Conservation (phyloP, 2,329 filamentous ascomycete genomes). For the Venturia effusa region DNA sequence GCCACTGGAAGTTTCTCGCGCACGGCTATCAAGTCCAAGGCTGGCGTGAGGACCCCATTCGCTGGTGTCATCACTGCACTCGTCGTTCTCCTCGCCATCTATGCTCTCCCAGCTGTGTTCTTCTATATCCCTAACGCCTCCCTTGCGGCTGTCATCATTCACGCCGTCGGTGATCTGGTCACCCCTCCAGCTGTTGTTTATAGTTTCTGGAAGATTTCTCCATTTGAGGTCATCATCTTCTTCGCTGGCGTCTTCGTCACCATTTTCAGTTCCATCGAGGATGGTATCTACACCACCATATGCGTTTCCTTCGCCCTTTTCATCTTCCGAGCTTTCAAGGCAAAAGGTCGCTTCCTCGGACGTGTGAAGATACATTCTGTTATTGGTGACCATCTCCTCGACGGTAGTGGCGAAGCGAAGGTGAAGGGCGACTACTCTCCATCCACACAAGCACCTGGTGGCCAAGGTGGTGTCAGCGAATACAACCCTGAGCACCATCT, state of each 20-base stretch:
- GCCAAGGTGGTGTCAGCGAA: slow-evolving; percentile 9
- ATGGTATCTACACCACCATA: slow-evolving; percentile 85
- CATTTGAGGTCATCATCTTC: slow-evolving; percentile 84
- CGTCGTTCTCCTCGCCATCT: slow-evolving; percentile 81
- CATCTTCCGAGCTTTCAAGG: slow-evolving; percentile 73
- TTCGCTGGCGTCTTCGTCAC: slow-evolving; percentile 87
- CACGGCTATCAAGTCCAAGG: slow-evolving; percentile 95
- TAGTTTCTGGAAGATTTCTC: slow-evolving; percentile 90
- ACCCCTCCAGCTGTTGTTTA: slow-evolving; percentile 86
- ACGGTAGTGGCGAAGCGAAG: slow-evolving; percentile 40
- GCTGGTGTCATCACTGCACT: slow-evolving; percentile 80
- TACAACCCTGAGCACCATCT: slow-evolving; percentile 22
- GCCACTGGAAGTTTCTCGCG: slow-evolving; percentile 93
- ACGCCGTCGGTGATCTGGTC: slow-evolving; percentile 87
- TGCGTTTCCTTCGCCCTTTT: slow-evolving; percentile 65
- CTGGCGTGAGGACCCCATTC: slow-evolving; percentile 83
- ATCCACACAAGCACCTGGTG: slow-evolving; percentile 2
- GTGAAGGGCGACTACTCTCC: slow-evolving; percentile 4
- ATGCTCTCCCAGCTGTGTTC: slow-evolving; percentile 78
- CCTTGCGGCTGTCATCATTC: slow-evolving; percentile 84
- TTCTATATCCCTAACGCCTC: slow-evolving; percentile 81
- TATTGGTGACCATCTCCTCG: slow-evolving; percentile 62
- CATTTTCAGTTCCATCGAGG: slow-evolving; percentile 78
- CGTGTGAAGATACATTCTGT: slow-evolving; percentile 76
- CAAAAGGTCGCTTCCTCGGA: slow-evolving; percentile 74